Conservation (phyloP, 1,284 basidiomycete species). For the Phylloporus sp. region DNA sequence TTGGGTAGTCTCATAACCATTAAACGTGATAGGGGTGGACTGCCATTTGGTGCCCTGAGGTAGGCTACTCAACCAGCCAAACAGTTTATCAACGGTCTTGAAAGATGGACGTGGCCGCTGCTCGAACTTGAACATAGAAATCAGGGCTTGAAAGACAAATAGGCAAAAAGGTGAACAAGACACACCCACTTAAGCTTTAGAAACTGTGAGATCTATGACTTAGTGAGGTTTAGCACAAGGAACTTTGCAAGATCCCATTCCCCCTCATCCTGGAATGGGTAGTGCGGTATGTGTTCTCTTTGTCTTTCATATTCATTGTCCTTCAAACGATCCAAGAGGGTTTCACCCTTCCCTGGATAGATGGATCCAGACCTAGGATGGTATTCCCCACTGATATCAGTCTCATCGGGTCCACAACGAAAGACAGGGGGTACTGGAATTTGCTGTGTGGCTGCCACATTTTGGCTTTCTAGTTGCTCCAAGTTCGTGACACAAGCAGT, state of each 20-base stretch:
- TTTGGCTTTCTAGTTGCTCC: neutral
- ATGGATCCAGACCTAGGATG: neutral
- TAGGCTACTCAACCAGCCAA: neutral
- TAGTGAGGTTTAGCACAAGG: neutral
- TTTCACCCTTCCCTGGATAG: neutral
- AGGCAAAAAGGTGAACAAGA: neutral
- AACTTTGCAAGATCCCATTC: constrained; percentile 1
- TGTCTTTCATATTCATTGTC: neutral
- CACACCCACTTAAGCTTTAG: neutral
- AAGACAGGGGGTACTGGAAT: neutral
- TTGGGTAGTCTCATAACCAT: neutral
- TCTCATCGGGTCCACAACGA: neutral
- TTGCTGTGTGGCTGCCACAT: too few species aligned
- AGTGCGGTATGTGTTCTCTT: neutral
- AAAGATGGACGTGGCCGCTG: neutral
- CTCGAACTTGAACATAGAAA: neutral
- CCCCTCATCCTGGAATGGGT: neutral
- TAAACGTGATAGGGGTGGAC: neutral
- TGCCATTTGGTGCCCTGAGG: neutral
- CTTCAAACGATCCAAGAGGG: neutral
- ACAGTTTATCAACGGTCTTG: neutral
- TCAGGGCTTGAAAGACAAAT: neutral
- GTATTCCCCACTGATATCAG: neutral
- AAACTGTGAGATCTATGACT: neutral
- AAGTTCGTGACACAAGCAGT: neutral